A percentile compares a stretch with the other conserved stretches of the same genome.
phyloP scores from a whole-genome alignment of 441 rosid genomes.

The Brassica hybrid region DNA sequence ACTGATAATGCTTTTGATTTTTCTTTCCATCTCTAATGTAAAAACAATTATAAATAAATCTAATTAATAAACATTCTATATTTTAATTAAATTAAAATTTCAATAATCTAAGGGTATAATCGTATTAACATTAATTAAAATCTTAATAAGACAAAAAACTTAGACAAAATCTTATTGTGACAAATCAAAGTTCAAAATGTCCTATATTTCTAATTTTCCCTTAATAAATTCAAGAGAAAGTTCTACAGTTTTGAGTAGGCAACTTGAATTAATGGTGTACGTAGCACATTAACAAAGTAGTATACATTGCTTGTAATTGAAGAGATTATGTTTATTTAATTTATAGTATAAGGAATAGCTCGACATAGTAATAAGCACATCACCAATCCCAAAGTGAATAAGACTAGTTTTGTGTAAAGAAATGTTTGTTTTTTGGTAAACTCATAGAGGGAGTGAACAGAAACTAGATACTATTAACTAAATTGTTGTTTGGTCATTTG shows the following conservation, averaged over 20 bases:
- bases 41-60: too few relatives aligned
- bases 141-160: too few relatives aligned
- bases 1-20: too few relatives aligned
- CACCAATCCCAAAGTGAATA: constrained; percentile 42
- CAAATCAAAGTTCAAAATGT: too few relatives aligned
- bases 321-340: constrained; percentile 18
- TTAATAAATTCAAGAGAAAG: constrained; percentile 23
- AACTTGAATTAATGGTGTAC: constrained; percentile 4
- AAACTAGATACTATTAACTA: constrained; percentile 14
- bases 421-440: constrained; percentile 32
- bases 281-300: constrained; percentile 26
- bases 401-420: constrained; percentile 30
- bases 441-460: constrained; percentile 28
- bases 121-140: too few relatives aligned
- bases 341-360: background rate
- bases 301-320: constrained; percentile 26
- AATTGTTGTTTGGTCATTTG: constrained; percentile 41
- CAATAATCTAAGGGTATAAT: too few relatives aligned
- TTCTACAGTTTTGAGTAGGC: constrained; percentile 16
- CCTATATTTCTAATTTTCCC: too few relatives aligned
- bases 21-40: too few relatives aligned
- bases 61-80: too few relatives aligned
- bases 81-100: too few relatives aligned
- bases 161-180: too few relatives aligned
- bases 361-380: constrained; percentile 31